These are phyloP conservation scores for Ganoderma lingzhi DNA, from an alignment of 1,284 basidiomycete genomes.

Conservation along the genomic window DNA sequence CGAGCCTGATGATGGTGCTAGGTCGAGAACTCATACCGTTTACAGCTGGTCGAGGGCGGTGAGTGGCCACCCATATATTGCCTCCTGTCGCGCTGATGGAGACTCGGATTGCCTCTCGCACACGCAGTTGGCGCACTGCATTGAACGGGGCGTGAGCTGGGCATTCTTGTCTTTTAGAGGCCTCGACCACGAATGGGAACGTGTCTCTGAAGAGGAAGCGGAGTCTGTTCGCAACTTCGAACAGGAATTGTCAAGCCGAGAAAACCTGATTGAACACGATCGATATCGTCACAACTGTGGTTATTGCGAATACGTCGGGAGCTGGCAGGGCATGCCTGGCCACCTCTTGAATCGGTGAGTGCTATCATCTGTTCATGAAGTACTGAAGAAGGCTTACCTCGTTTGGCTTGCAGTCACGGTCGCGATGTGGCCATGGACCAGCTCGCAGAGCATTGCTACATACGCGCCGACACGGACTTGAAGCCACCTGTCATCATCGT, in stretches of 20 bases:
- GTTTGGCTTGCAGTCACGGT: neutral
- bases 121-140: neutral
- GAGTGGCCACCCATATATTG: neutral
- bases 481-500: neutral
- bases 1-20: neutral
- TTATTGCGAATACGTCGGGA: constrained; percentile 4
- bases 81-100: neutral
- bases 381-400: neutral
- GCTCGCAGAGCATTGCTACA: constrained; percentile 1
- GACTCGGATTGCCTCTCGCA: neutral
- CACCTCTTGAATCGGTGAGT: neutral
- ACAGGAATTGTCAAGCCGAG: neutral
- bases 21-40: neutral
- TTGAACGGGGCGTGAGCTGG: neutral
- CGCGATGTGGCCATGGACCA: neutral
- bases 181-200: constrained; percentile 1
- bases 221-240: neutral
- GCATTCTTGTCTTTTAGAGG: neutral
- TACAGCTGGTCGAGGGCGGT: neutral
- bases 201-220: neutral
- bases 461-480: neutral
- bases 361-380: neutral
- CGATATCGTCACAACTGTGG: neutral
- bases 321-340: neutral
- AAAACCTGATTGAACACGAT: neutral